Evolutionary conservation across 208 protist species (phyloP), one percentile per base, ranked within the genome.

Genomic region (Endotrypanum monterogeii): DNA sequence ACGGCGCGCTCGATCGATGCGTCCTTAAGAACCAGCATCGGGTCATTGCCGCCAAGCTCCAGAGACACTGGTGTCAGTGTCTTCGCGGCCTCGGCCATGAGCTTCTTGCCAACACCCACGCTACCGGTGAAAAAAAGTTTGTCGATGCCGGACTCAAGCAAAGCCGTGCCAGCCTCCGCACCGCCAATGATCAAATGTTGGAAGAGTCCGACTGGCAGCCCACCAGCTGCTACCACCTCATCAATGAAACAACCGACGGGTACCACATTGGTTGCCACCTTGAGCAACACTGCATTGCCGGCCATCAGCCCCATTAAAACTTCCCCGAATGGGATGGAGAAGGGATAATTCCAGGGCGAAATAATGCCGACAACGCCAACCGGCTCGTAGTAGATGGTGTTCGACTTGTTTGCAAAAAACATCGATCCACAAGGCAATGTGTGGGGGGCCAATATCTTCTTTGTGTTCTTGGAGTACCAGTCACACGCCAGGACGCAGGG

Each of bases 111-210:
- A 18, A 95, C 84, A n/a, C 57, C 54, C 1, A 93, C 91, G 78
- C 89, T 94, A 54, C 93, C 93, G 11, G 93, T 96, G 79, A 97
- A 96, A 68, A 95, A 95, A 18, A 97, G 74, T 76, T 96, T 94
- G 80, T 92, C 71, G 39, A 94, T 70, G 32, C 84, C 85, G 14
- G 80, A 74, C 14, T 63, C 23, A 28, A 94, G 73, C 25, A 94
- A 71, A 4, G 80, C 86, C 11, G 82, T 68, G 0, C 82, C 84
- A 0, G 70, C 83, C 76, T 86, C 74, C 14, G 84, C 63, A 39
- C 90, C 88, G 28, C 71, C 41, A 20, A 92, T 23, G 20, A 86
- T 73, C 25, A 94, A 48, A 72, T 94, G 89, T 12, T 73, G 60
- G 73, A 96, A 96, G 25, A 96, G 84, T 20, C 84, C 84, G 5